Evolutionary conservation across 306 rosid species (phyloP), one percentile per base, ranked within the genome.

Genomic region (Clitoria ternatea): DNA sequence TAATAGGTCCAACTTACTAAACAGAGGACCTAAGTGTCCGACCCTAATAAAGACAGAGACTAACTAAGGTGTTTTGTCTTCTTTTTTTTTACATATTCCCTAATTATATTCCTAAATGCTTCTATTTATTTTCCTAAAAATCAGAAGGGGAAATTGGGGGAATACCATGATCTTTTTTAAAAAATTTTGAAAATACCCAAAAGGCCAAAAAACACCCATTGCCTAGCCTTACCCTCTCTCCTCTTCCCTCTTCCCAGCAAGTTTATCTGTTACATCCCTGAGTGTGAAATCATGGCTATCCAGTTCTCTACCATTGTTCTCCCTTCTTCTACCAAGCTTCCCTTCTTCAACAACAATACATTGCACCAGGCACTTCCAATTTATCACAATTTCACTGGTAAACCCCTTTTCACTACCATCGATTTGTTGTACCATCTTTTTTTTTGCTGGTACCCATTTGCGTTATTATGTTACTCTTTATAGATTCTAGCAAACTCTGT

Each of bases 271-370:
- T 19, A 9, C 14, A 42, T 8, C 73, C 20, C 10, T 29, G 1
- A 61, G 56, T n/a, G n/a, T n/a, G n/a, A n/a, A n/a, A n/a, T 40
- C 73, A 92, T 92, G 97, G 77, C 94, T 9, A 59, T 63, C 7
- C 11, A 77, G 29, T 79, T 83, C 60, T 84, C 89, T 4, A 49
- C 86, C 12, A 49, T 78, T 27, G 2, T 54, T 27, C 69, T 76
- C 48, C 85, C 88, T 67, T 76, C 84, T 32, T 50, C 82, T 29
- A 77, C 69, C 70, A 89, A 84, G 69, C 62, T 83, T 43, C 30
- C 77, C 73, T 9, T 40, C 81, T 70, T 54, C 73, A 77, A 27
- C 80, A 63, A 2, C 30, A 63, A 2, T 17, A 63, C 50, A 6
- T 85, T 56, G 10, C 70, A 72, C 0, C 59, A 44, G 33, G 80